Evolutionary conservation across 768 basidiomycete species (phyloP).

Genomic region (Amanita pseudoporphyria): DNA sequence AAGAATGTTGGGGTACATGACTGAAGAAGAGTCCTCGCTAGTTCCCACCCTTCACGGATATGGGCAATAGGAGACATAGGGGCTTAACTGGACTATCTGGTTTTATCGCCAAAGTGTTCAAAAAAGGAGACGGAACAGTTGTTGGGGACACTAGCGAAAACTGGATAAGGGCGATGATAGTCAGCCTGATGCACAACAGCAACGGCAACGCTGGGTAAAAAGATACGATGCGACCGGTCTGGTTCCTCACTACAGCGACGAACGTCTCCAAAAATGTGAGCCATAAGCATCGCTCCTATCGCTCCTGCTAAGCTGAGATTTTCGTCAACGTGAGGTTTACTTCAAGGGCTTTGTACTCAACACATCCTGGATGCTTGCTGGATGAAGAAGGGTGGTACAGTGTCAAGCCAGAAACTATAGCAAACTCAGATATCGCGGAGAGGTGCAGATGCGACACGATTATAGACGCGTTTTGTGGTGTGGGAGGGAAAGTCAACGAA

Average conservation of each 20-base stretch:
- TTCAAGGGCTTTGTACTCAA: conserved; percentile 74
- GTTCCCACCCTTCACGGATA: too few relatives aligned
- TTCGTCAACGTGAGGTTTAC: too few relatives aligned
- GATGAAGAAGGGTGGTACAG: conserved; percentile 99
- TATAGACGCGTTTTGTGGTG: conserved; percentile 94
- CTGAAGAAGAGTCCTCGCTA: too few relatives aligned
- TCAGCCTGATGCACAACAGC: too few relatives aligned
- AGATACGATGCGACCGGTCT: too few relatives aligned
- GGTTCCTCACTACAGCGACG: too few relatives aligned
- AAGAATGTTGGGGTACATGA: too few relatives aligned
- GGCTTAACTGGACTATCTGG: too few relatives aligned
- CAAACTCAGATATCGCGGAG: conserved; percentile 86
- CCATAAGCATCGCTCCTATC: too few relatives aligned
- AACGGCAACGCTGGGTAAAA: too few relatives aligned
- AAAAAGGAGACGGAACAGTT: conserved; percentile 9
- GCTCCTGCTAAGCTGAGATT: conserved; percentile 12
- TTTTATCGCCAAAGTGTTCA: conserved; percentile 31
- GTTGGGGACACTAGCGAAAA: not conserved
- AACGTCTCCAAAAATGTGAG: too few relatives aligned
- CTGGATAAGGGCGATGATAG: not conserved
- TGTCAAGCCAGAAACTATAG: conserved; percentile 88
- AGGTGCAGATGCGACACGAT: conserved; percentile 79
- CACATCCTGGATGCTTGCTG: conserved; percentile 68
- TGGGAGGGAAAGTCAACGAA: conserved; percentile 93
- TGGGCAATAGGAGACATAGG: conserved; percentile 32